A percentile compares a stretch with the other conserved stretches of the same genome.
Conservation (phyloP, 2,329 filamentous ascomycete genomes). For the Catunica adiposa region DNA sequence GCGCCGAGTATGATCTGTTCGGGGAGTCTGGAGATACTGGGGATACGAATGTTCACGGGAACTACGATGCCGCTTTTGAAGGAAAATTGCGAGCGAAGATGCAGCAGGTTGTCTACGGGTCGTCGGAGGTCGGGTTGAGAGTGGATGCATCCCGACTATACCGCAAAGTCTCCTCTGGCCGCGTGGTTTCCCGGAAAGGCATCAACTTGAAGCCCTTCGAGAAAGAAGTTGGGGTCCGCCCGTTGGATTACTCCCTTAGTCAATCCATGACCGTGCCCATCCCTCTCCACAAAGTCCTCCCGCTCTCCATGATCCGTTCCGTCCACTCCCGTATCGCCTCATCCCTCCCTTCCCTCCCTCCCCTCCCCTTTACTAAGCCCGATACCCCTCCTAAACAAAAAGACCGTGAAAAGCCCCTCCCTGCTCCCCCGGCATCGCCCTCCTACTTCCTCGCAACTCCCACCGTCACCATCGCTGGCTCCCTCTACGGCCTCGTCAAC, state of each 20-base stretch:
- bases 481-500: constrained; percentile 25
- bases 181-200: not conserved
- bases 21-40: constrained; percentile 14
- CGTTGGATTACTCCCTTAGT: constrained; percentile 26
- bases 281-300: constrained; percentile 20
- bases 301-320: constrained; percentile 18
- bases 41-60: constrained; percentile 15
- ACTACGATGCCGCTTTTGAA: constrained; percentile 16
- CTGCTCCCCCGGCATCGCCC: constrained; percentile 3
- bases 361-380: not conserved
- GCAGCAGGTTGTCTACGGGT: constrained; percentile 16
- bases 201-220: not conserved
- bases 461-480: constrained; percentile 24
- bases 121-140: constrained; percentile 23
- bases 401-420: constrained; percentile 9
- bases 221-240: constrained; percentile 15
- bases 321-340: not conserved
- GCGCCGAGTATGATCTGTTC: constrained; percentile 26
- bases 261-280: constrained; percentile 24
- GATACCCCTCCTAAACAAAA: constrained; percentile 5
- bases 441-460: constrained; percentile 18
- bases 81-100: constrained; percentile 12
- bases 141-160: constrained; percentile 20
- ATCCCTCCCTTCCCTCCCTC: not conserved
- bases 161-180: not conserved